Percentiles rank a stretch among this genome's conserved stretches.
Conservation (phyloP, 83 land plant species). For the Picea engelmannii region DNA sequence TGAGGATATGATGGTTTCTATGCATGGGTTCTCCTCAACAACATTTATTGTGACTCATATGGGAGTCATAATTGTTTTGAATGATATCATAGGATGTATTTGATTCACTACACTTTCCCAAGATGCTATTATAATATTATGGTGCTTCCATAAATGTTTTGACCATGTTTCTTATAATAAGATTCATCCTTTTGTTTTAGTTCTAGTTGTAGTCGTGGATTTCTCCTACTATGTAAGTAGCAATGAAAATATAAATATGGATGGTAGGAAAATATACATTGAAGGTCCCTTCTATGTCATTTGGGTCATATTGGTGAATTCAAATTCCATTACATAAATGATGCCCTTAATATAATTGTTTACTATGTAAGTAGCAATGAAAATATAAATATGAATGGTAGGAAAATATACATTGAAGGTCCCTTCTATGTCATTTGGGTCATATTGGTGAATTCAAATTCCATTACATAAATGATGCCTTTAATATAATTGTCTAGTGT, state of each 20-base stretch:
- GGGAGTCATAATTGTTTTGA: too few species aligned
- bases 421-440: slow-evolving; percentile 91
- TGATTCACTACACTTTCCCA: slow-evolving; percentile 28
- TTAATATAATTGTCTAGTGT: slow-evolving; percentile 78
- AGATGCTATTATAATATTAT: slow-evolving; percentile 85
- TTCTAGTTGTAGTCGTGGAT: slow-evolving; percentile 15
- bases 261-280: slow-evolving; percentile 57
- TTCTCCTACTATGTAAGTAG: slow-evolving; percentile 23
- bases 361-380: slow-evolving; percentile 36
- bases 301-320: slow-evolving; percentile 84
- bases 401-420: slow-evolving; percentile 75
- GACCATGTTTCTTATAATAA: slow-evolving; percentile 22
- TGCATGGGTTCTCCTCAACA: too few species aligned
- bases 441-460: slow-evolving; percentile 71
- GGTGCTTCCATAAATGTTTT: slow-evolving; percentile 68
- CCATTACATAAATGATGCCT: slow-evolving; percentile 76
- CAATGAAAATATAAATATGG: slow-evolving; percentile 30
- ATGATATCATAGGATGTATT: too few species aligned
- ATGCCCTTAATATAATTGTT: slow-evolving; percentile 79
- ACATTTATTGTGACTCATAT: too few species aligned
- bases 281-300: slow-evolving; percentile 93
- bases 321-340: slow-evolving; percentile 67
- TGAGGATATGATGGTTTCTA: too few species aligned
- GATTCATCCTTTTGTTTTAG: slow-evolving; percentile 33
- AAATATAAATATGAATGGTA: slow-evolving; percentile 35